Base-by-base conservation (phyloP, 345 rosid genomes). In the Eucalyptus pauciflora region DNA sequence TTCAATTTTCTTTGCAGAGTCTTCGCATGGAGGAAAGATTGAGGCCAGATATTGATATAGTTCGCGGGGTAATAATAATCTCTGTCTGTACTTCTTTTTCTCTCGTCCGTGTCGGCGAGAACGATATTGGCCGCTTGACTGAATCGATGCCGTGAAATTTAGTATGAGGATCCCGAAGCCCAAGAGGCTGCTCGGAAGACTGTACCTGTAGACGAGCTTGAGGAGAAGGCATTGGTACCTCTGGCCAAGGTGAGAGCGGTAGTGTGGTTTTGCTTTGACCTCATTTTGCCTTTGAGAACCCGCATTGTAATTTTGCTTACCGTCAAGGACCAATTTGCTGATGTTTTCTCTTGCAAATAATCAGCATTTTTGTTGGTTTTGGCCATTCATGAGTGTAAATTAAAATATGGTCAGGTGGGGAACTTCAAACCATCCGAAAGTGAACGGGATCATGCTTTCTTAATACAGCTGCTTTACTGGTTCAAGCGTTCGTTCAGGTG, bases 381-480 rank as follows among this genome's bases (percentile, higher is more conserved):
- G 60, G 46, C 83, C 25, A 10, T 69, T 50, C 52, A n/a, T 25
- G 43, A 43, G 88, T 60, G 87, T 88, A 90, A 45, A 90, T 80
- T 56, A 81, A 87, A 51, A 76, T 87, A 50, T 94, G 89, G 86
- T 89, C 90, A 97, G 99, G 98, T 94, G 89, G 98, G 98, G 88
- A 96, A 94, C 91, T 94, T 94, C 76, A 93, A 92, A 90, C 97
- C 98, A 37, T 91, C 95, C 87, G 90, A 94, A 93, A 50, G 52
- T 2, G 98, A 96, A 89, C 93, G 90, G 90, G 95, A 93, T 50
- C 94, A 95, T 58, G 97, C 98, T 90, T 96, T 97, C 97, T 92
- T 97, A 90, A 95, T 96, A 89, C 99, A 97, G 95, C 94, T 96
- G 92, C 98, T 97, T 92, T 96, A 94, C 96, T 97, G 99, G 99